Evolutionary conservation across 768 basidiomycete species (phyloP).

Genomic region (Gloeophyllum trabeum): DNA sequence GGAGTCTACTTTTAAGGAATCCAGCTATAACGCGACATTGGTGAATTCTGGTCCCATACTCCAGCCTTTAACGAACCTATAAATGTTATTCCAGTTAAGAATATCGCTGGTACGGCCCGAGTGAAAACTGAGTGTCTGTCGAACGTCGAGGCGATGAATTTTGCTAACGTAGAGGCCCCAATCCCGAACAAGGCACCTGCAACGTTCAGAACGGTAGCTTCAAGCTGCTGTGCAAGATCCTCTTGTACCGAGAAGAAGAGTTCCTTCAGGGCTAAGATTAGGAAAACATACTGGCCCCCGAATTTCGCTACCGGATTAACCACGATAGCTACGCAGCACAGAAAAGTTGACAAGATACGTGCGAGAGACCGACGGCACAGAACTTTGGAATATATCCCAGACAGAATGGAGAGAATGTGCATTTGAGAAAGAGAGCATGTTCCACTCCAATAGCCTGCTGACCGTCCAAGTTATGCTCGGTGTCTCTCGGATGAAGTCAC

Average conservation of each 20-base stretch:
- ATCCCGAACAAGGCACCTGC: constrained; percentile 29
- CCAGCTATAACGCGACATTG: constrained; percentile 18
- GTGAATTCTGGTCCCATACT: constrained; percentile 1
- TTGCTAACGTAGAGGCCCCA: constrained; percentile 23
- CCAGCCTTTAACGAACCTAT: constrained; percentile 22
- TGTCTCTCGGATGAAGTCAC: too few relatives aligned
- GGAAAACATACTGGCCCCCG: constrained; percentile 27
- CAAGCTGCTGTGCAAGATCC: constrained; percentile 35
- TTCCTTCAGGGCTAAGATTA: constrained; percentile 28
- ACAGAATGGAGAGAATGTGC: too few relatives aligned
- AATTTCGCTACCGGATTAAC: constrained; percentile 26
- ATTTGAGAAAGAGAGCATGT: too few relatives aligned
- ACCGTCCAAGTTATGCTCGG: too few relatives aligned
- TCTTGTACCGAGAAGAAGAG: constrained; percentile 35
- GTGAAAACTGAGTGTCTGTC: constrained; percentile 16
- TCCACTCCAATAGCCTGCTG: too few relatives aligned
- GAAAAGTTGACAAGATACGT: constrained; percentile 29
- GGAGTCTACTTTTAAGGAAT: constrained; percentile 30
- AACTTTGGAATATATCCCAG: too few relatives aligned
- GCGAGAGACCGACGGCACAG: constrained; percentile 25
- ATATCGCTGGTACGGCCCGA: constrained; percentile 27
- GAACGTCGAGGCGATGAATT: constrained; percentile 18
- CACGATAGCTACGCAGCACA: constrained; percentile 27
- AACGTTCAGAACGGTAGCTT: constrained; percentile 30
- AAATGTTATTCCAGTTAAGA: constrained; percentile 27